Conservation (phyloP, 1,284 basidiomycete genomes). For the Meira miltonrushii region DNA sequence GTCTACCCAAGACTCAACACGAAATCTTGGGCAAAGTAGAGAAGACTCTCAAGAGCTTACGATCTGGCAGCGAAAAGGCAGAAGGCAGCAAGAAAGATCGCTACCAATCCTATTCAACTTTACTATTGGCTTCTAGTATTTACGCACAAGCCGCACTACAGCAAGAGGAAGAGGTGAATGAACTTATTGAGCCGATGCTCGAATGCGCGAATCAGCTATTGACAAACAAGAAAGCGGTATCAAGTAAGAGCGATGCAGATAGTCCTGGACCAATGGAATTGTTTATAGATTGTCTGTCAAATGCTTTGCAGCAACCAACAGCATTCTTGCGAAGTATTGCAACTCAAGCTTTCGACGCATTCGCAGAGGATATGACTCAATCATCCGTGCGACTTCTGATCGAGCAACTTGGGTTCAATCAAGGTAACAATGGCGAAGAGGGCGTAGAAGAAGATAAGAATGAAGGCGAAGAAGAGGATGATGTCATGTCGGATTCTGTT, state of each 20-base stretch:
- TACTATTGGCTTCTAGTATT: not conserved
- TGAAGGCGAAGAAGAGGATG: constrained; percentile 19
- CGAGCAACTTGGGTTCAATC: constrained; percentile 49
- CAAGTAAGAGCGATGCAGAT: constrained; percentile 22
- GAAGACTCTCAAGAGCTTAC: not conserved
- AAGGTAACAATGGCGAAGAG: constrained; percentile 14
- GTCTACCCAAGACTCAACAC: not conserved
- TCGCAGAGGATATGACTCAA: constrained; percentile 66
- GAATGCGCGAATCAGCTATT: constrained; percentile 10
- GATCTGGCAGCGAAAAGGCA: not conserved
- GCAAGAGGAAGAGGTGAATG: not conserved
- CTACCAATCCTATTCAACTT: not conserved
- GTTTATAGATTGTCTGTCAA: constrained; percentile 80
- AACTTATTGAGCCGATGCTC: not conserved
- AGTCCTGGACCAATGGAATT: constrained; percentile 68
- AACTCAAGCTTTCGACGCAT: constrained; percentile 72
- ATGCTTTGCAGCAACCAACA: constrained; percentile 77
- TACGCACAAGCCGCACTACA: not conserved
- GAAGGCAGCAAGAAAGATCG: not conserved
- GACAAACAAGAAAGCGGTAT: constrained; percentile 15
- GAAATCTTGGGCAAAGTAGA: not conserved
- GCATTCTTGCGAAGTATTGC: constrained; percentile 75
- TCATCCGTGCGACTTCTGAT: constrained; percentile 78
- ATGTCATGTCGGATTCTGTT: constrained; percentile 54
- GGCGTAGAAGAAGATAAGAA: constrained; percentile 18